Evolutionary conservation across 352 stramenopile genomes (phyloP).

Genomic region (Globisporangium megalacanthum): DNA sequence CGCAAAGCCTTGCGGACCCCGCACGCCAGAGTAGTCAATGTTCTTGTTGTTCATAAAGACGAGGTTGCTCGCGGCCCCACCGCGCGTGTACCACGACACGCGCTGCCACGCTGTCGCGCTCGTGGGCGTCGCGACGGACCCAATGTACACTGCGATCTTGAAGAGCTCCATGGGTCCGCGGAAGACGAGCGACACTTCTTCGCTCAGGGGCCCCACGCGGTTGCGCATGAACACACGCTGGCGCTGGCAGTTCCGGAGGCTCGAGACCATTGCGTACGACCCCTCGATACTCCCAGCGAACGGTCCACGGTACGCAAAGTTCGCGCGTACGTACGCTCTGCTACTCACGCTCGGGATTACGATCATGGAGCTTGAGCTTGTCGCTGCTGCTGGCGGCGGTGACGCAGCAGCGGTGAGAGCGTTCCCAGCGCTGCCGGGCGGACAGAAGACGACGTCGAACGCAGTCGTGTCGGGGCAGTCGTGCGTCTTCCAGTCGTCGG

Average conservation of each 20-base stretch:
- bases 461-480: constrained; percentile 18
- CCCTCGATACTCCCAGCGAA: constrained; percentile 10
- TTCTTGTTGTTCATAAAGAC: constrained; percentile 81
- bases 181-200: constrained; percentile 61
- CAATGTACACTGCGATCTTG: constrained; percentile 55
- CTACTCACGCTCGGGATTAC: constrained; percentile 4
- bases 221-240: constrained; percentile 7
- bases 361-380: not conserved
- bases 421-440: constrained; percentile 1
- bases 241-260: constrained; percentile 7
- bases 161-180: constrained; percentile 53
- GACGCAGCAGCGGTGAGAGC: not conserved
- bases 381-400: not conserved
- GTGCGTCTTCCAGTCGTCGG: constrained; percentile 21
- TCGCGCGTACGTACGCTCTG: constrained; percentile 7
- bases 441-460: constrained; percentile 37
- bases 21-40: constrained; percentile 42
- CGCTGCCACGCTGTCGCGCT: constrained; percentile 30
- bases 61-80: constrained; percentile 37
- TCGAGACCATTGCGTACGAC: constrained; percentile 15
- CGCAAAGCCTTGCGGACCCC: constrained; percentile 50
- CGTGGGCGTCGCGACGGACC: constrained; percentile 2
- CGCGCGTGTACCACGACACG: constrained; percentile 47
- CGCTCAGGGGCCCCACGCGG: constrained; percentile 36
- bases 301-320: constrained; percentile 8